Base-by-base conservation (phyloP, 1,284 basidiomycete genomes). In the Lignosus rhinocerotis region DNA sequence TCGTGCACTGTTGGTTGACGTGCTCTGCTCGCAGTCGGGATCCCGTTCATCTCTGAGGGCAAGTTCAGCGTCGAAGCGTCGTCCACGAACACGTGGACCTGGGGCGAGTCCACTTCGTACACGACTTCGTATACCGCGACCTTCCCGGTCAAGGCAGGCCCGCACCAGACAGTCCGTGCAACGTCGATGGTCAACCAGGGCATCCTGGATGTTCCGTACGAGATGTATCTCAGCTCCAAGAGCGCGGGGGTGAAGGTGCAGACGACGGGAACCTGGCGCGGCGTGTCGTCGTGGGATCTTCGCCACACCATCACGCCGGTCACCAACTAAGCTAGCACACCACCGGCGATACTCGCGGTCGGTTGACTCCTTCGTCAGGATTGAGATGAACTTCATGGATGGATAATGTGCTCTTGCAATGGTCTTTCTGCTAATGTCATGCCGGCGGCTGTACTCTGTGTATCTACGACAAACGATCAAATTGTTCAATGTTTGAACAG, bases 221-320 rank as follows among this genome's bases (percentile, higher is more conserved):
- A 53, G 19, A 31, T 59, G 25, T 12, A n/a, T 10, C 46, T 54
- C 9, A 36, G 52, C 38, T 55, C 52, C 9, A 50, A 51, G 45
- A n/a, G 32, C 21, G 7, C 42, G 16, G 34, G 38, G 7, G 30
- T 56, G 6, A 25, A 55, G 38, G 58, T 56, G 21, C 38, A 55
- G 41, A 51, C 53, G 32, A 51, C 30, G 42, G 58, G 58, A 5
- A 55, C 19, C 33, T 59, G 58, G 58, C 31, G 30, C 42, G 58
- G 58, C n/a, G 41, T 52, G 4, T 54, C 57, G 21, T 44, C 52
- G 9, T 54, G 57, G 57, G 46, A 54, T 50, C 53, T 59, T 17
- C 46, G 32, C 32, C 36, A 43, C 43, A 41, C 39, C 17, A 30
- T 38, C 31, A 14, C 33, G 25, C 32, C 7, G 1, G 31, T 36